Evolutionary conservation across 2,329 filamentous ascomycete genomes (phyloP).

Genomic region (Ascochyta lentis): DNA sequence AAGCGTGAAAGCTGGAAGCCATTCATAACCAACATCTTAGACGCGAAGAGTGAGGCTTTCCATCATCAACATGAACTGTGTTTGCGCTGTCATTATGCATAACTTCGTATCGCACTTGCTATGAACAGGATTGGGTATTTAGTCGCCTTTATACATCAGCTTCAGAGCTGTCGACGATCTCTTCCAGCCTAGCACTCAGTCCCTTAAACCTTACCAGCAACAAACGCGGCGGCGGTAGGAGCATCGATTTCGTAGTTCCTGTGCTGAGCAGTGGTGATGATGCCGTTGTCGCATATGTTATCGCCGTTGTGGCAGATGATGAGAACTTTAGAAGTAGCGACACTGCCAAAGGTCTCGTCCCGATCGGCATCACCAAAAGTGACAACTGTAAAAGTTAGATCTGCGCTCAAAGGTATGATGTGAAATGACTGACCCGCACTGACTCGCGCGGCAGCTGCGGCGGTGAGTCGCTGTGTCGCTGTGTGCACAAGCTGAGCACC

Average conservation of each 20-base stretch:
- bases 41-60: no score
- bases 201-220: conserved; percentile 19
- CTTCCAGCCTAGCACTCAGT: no score
- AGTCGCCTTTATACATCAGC: no score
- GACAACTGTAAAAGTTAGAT: conserved; percentile 29
- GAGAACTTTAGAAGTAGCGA: conserved; percentile 38
- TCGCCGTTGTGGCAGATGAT: conserved; percentile 48
- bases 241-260: conserved; percentile 37
- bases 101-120: background rate
- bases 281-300: conserved; percentile 42
- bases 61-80: no score
- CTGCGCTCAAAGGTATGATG: background rate
- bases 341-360: conserved; percentile 37
- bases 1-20: no score
- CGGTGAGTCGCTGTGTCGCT: conserved; percentile 44
- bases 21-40: no score
- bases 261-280: conserved; percentile 34
- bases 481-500: conserved; percentile 55
- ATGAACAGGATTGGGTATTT: background rate
- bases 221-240: conserved; percentile 31
- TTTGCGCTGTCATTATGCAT: background rate
- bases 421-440: conserved; percentile 26
- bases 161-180: no score
- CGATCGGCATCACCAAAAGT: conserved; percentile 49
- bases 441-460: conserved; percentile 29